Conservation (phyloP, 306 rosid genomes). For the Astragalus membranaceus region DNA sequence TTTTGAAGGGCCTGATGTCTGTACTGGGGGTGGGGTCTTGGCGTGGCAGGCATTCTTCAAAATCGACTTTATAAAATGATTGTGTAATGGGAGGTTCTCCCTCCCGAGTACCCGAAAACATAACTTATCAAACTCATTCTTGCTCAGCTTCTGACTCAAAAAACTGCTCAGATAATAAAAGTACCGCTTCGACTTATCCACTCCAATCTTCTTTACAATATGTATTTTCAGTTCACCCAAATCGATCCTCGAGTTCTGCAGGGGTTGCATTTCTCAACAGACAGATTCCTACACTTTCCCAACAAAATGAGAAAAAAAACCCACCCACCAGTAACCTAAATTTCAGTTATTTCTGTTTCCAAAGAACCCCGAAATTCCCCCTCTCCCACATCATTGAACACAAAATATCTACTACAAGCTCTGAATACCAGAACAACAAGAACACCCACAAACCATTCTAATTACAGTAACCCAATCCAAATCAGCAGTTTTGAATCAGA, state of each 20-base stretch:
- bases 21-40: conserved; percentile 60
- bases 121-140: conserved; percentile 65
- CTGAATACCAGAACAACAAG: conserved; percentile 18
- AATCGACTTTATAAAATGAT: conserved; percentile 67
- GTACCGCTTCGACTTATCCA: conserved; percentile 61
- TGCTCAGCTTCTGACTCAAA: conserved; percentile 82
- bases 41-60: conserved; percentile 89
- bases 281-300: conserved; percentile 55
- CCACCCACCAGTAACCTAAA: conserved; percentile 36
- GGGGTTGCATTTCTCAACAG: conserved; percentile 84
- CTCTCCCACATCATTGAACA: conserved; percentile 41
- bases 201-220: conserved; percentile 74
- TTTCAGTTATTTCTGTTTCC: conserved; percentile 40
- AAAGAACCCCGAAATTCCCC: conserved; percentile 39
- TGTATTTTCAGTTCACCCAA: conserved; percentile 82
- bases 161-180: conserved; percentile 60
- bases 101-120: conserved; percentile 67
- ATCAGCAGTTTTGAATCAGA: conserved; percentile 31
- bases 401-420: conserved; percentile 25
- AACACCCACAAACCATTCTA: conserved; percentile 22
- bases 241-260: conserved; percentile 76
- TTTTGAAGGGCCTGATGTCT: conserved; percentile 37
- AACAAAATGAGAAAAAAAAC: conserved; percentile 33
- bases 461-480: conserved; percentile 24
- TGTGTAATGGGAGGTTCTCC: conserved; percentile 80